phyloP scores from a whole-genome alignment of 495 filamentous ascomycete species.

The Hypoxylon crocopeplum region DNA sequence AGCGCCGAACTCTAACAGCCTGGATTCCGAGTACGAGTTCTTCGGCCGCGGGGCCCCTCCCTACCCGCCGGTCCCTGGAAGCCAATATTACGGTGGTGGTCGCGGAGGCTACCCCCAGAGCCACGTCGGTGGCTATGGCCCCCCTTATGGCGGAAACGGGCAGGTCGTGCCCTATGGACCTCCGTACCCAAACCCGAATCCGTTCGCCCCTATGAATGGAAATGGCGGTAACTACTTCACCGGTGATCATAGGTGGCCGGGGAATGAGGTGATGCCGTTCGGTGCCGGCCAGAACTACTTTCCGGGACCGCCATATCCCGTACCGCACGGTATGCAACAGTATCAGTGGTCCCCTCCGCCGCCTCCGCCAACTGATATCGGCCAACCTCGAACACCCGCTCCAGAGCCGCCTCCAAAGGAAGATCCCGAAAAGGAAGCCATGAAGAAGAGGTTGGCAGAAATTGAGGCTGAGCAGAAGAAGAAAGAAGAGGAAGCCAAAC shows the following conservation, averaged over 20 bases:
- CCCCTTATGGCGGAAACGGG: slow-evolving; percentile 35
- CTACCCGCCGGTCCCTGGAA: slow-evolving; percentile 40
- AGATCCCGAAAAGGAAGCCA: slow-evolving; percentile 54
- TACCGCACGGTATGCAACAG: slow-evolving; percentile 49
- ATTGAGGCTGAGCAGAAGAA: slow-evolving; percentile 44
- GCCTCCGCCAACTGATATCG: slow-evolving; percentile 55
- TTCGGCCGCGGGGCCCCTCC: slow-evolving; percentile 43
- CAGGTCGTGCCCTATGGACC: slow-evolving; percentile 55
- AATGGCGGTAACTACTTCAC: slow-evolving; percentile 46
- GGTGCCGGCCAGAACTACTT: slow-evolving; percentile 38
- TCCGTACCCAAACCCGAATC: slow-evolving; percentile 43
- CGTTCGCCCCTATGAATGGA: slow-evolving; percentile 49
- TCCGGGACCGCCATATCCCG: slow-evolving; percentile 33
- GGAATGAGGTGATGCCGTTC: slow-evolving; percentile 58
- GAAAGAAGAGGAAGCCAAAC: slow-evolving; percentile 48
- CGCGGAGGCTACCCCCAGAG: slow-evolving; percentile 49
- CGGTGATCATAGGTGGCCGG: slow-evolving; percentile 38
- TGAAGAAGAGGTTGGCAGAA: slow-evolving; percentile 50
- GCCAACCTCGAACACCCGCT: slow-evolving; percentile 45
- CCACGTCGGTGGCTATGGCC: slow-evolving; percentile 50
- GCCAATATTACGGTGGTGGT: slow-evolving; percentile 46
- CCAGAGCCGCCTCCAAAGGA: slow-evolving; percentile 45
- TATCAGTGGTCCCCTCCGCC: slow-evolving; percentile 50
- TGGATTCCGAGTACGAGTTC: slow-evolving; percentile 52
- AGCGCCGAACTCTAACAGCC: slow-evolving; percentile 52